Percentiles rank a stretch among this genome's conserved stretches.
These are phyloP conservation scores for Cotoneaster glaucophyllus DNA, from an alignment of 306 rosid genomes.

Conservation along the genomic window DNA sequence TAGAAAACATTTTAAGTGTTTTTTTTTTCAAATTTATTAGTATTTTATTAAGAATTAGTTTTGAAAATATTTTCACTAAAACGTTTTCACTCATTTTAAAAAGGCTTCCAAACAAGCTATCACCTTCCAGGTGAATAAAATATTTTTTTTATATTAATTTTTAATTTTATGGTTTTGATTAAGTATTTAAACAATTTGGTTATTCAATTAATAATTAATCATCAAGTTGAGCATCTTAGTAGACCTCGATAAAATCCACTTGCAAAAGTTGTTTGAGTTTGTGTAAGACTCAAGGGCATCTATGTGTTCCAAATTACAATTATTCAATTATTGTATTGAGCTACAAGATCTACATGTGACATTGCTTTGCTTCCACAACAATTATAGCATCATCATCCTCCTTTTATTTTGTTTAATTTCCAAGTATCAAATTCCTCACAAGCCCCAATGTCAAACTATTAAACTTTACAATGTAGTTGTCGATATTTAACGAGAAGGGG, in stretches of 20 bases:
- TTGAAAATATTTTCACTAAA: no score
- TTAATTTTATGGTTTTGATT: neutral
- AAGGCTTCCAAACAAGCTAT: accelerated
- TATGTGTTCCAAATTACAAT: neutral
- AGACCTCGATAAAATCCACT: neutral
- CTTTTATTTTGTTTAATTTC: neutral
- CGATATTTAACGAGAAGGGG: neutral
- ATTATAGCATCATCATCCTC: neutral
- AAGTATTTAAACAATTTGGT: neutral
- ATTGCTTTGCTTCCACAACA: conserved; percentile 11
- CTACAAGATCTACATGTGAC: neutral
- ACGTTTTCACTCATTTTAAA: no score
- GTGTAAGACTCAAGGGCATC: neutral
- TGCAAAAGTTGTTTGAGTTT: neutral
- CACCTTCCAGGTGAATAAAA: no score
- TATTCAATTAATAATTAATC: neutral
- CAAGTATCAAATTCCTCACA: neutral
- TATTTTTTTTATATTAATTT: neutral
- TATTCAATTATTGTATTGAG: neutral
- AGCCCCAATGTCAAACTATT: neutral
- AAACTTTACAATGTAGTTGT: neutral
- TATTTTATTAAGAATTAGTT: no score
- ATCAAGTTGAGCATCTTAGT: neutral
- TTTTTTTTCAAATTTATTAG: no score
- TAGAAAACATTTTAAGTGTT: no score